Conservation (phyloP, 2,329 filamentous ascomycete species). For the Colletotrichum sp. region DNA sequence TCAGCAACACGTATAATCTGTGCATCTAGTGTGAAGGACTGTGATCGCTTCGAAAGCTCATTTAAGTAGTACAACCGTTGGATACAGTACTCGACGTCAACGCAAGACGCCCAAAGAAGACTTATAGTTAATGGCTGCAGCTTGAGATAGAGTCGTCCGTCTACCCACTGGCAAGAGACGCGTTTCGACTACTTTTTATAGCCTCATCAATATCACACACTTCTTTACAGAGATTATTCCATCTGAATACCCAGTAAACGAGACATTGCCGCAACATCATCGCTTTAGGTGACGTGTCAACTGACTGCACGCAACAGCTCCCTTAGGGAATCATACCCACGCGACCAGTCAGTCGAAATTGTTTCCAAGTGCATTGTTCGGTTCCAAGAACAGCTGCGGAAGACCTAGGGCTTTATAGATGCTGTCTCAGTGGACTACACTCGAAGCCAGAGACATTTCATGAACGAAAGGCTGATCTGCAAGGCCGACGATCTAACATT, state of each 20-base stretch:
- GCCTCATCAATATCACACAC: background rate
- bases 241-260: background rate
- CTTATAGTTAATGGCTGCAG: background rate
- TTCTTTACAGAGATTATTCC: background rate
- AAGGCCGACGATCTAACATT: background rate
- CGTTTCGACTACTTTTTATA: background rate
- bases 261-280: background rate
- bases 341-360: background rate
- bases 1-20: background rate
- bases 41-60: background rate
- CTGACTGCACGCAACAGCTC: background rate
- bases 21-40: background rate
- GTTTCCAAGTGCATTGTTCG: background rate
- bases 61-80: fast-evolving
- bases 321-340: no score
- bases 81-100: background rate
- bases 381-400: background rate
- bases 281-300: background rate
- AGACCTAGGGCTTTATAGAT: background rate
- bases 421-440: no score
- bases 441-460: no score
- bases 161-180: background rate
- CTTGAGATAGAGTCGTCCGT: background rate
- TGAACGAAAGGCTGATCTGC: background rate
- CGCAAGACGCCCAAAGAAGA: background rate